A percentile compares a stretch with the other conserved stretches of the same genome.
Conservation (phyloP, 1,284 basidiomycete species). For the Flammula alnicola region DNA sequence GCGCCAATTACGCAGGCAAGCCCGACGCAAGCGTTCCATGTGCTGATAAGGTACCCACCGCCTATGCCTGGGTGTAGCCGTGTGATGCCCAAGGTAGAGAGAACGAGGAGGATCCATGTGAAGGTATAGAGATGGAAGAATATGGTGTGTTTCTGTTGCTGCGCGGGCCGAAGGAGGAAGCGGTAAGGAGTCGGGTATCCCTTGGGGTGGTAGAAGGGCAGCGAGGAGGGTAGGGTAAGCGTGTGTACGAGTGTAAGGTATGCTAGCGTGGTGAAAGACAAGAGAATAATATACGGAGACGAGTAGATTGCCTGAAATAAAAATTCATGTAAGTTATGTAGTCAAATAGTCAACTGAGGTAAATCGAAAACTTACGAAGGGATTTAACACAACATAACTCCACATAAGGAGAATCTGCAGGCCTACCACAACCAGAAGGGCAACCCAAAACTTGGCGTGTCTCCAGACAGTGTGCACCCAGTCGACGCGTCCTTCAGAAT, state of each 20-base stretch:
- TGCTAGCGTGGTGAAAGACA: slow-evolving; percentile 52
- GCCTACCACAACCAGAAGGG: slow-evolving; percentile 48
- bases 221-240: slow-evolving; percentile 38
- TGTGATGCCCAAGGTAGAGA: slow-evolving; percentile 49
- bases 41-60: slow-evolving; percentile 59
- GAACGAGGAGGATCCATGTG: slow-evolving; percentile 60
- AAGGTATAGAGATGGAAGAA: slow-evolving; percentile 56
- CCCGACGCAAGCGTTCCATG: slow-evolving; percentile 58
- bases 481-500: too few relatives aligned
- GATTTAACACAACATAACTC: slow-evolving; percentile 59
- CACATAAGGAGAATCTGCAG: slow-evolving; percentile 53
- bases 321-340: slow-evolving; percentile 1
- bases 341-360: background rate
- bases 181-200: slow-evolving; percentile 5
- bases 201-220: slow-evolving; percentile 26
- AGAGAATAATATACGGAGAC: slow-evolving; percentile 53
- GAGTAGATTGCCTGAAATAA: slow-evolving; percentile 72
- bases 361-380: slow-evolving; percentile 55
- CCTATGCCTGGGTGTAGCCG: slow-evolving; percentile 46
- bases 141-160: slow-evolving; percentile 41
- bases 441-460: slow-evolving; percentile 63
- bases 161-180: slow-evolving; percentile 18
- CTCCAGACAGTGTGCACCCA: slow-evolving; percentile 37
- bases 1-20: slow-evolving; percentile 51
- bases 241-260: slow-evolving; percentile 51